These are phyloP conservation scores for Physcomitrellopsis africana DNA, from an alignment of 225 moss, liverwort and hornwort species.

Conservation along the genomic window DNA sequence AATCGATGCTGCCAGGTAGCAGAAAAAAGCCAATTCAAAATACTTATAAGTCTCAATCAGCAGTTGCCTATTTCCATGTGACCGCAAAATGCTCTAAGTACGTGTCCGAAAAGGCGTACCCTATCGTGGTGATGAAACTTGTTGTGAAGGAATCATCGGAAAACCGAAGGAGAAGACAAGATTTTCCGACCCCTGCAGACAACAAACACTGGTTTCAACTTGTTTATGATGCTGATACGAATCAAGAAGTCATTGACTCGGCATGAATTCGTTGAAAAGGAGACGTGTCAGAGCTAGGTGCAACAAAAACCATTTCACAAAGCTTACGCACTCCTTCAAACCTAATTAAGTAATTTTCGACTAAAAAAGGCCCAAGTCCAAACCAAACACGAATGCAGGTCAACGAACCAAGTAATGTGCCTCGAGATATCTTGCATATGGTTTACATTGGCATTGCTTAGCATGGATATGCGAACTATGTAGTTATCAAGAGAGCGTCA, in stretches of 20 bases:
- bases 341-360: slow-evolving; percentile 5
- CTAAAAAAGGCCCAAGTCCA: slow-evolving; percentile 19
- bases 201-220: slow-evolving; percentile 33
- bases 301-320: neutral
- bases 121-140: slow-evolving; percentile 92
- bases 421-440: too few relatives aligned
- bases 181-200: slow-evolving; percentile 83
- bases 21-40: slow-evolving; percentile 1
- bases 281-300: neutral
- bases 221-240: slow-evolving; percentile 6
- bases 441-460: neutral
- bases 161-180: slow-evolving; percentile 84
- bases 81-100: slow-evolving; percentile 2
- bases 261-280: neutral
- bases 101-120: slow-evolving; percentile 45
- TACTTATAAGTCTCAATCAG: neutral
- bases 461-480: neutral
- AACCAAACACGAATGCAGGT: slow-evolving; percentile 6
- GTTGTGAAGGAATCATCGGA: slow-evolving; percentile 92
- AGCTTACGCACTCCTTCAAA: neutral
- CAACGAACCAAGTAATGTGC: neutral
- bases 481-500: neutral
- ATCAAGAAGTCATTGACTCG: neutral
- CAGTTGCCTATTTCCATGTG: neutral
- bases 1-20: slow-evolving; percentile 73